Base-by-base conservation (phyloP, 352 stramenopile genomes). In the Lagenidium sp. region DNA sequence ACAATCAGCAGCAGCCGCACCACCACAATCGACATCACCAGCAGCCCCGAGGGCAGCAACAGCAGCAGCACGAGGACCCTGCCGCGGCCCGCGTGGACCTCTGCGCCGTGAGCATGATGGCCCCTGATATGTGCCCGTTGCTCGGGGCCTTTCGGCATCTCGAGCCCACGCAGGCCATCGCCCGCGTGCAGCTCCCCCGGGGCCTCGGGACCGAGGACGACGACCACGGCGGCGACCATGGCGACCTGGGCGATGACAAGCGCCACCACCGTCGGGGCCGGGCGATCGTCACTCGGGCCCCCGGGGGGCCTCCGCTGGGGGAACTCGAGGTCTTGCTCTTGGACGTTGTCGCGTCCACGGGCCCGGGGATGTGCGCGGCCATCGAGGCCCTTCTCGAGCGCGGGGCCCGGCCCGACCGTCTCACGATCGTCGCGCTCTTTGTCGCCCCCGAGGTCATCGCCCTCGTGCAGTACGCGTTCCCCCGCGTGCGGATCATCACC, bases 251-350 rank as follows among this genome's bases (percentile, higher is more conserved):
- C 50, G 4, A 53, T 65, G 21, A 52, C 55, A 28, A 55, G 3
- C 52, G 44, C 6, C 52, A 51, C 4, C 45, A 29, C 20, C 50
- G 55, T 1, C 44, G 41, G 15, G 50, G 55, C 32, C 39, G 36
- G 5, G 2, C 37, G 1, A 19, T 44, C 22, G 36, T 34, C 22
- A 20, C 39, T 38, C 6, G 13, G 30, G 6, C 22, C 51, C 4
- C 10, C 20, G 28, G 22, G 63, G 41, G 19, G 35, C 37, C 24
- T 43, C 6, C 53, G 34, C 62, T 82, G 23, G 65, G 69, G 49
- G 70, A 68, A 48, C 69, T 78, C 53, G 77, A 78, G 22, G 66
- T 82, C 2, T 73, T 82, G 19, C 36, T 82, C 8, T 54, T 80
- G 30, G 69, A 76, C 18, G 41, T 73, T 13, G 63, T 65, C 1